Conservation (phyloP, 441 rosid species). For the Aquilaria agallochum region DNA sequence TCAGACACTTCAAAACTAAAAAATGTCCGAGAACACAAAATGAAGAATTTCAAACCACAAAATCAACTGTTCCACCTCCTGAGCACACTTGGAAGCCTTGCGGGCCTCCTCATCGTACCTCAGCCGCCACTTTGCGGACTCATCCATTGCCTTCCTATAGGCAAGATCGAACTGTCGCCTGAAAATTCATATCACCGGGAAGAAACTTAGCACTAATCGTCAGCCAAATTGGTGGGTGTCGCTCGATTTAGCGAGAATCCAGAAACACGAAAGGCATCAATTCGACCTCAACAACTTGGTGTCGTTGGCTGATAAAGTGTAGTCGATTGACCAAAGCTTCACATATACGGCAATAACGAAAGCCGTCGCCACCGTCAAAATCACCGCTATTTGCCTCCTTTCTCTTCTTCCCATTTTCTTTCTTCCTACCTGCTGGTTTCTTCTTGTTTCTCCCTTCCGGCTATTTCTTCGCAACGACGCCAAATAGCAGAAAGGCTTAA, state of each 20-base stretch:
- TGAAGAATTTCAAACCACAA: not conserved
- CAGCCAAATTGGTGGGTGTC: too few relatives aligned
- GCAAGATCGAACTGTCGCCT: constrained; percentile 93
- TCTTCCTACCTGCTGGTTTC: not conserved
- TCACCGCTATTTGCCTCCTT: constrained; percentile 49
- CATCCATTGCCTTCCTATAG: constrained; percentile 89
- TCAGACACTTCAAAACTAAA: not conserved
- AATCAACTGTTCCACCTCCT: constrained; percentile 54
- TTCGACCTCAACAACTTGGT: constrained; percentile 69
- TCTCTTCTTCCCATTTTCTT: constrained; percentile 42
- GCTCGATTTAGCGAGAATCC: constrained; percentile 1
- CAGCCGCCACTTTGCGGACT: constrained; percentile 92
- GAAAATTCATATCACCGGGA: constrained; percentile 1
- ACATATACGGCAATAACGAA: constrained; percentile 73
- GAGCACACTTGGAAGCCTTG: constrained; percentile 58
- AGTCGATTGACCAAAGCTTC: constrained; percentile 85
- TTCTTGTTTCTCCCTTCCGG: not conserved
- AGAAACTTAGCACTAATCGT: not conserved
- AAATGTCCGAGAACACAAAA: not conserved
- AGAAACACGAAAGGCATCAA: not conserved
- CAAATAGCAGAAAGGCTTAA: too few relatives aligned
- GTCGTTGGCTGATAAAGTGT: constrained; percentile 63
- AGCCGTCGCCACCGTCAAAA: constrained; percentile 52
- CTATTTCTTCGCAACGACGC: not conserved
- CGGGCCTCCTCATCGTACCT: constrained; percentile 64